These are phyloP conservation scores for Litchi chinensis DNA, from an alignment of 345 rosid species.

Conservation along the genomic window DNA sequence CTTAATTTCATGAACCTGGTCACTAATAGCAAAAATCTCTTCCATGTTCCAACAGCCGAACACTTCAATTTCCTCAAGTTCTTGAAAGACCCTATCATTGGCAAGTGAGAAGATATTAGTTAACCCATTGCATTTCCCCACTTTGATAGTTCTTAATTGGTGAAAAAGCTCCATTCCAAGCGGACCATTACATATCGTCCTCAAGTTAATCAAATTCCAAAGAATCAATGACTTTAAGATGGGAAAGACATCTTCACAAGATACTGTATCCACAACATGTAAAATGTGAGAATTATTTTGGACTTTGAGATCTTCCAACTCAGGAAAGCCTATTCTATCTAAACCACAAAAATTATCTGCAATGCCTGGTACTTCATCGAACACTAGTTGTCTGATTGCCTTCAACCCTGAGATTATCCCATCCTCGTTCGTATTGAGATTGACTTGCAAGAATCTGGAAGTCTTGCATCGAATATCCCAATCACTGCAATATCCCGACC, in stretches of 20 bases:
- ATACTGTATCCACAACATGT: too few relatives aligned
- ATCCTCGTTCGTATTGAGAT: not conserved
- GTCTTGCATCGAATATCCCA: not conserved
- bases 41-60: not conserved
- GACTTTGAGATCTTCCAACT: constrained; percentile 6
- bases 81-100: constrained; percentile 9
- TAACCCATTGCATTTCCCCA: constrained; percentile 6
- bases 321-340: constrained; percentile 14
- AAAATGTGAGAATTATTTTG: too few relatives aligned
- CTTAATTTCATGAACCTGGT: not conserved
- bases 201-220: too few relatives aligned
- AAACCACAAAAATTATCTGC: not conserved
- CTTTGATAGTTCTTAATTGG: not conserved
- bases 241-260: too few relatives aligned
- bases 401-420: too few relatives aligned
- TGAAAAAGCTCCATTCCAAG: too few relatives aligned
- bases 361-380: constrained; percentile 7
- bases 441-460: constrained; percentile 20
- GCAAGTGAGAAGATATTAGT: constrained; percentile 23
- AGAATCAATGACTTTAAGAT: too few relatives aligned
- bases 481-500: not conserved
- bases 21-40: constrained; percentile 1
- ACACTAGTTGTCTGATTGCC: not conserved
- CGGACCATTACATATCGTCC: too few relatives aligned
- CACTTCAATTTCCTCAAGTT: constrained; percentile 25